Evolutionary conservation across 257 asterid genomes (phyloP), one percentile per base, ranked within the genome.

Genomic region (Rehmannia glutinosa): DNA sequence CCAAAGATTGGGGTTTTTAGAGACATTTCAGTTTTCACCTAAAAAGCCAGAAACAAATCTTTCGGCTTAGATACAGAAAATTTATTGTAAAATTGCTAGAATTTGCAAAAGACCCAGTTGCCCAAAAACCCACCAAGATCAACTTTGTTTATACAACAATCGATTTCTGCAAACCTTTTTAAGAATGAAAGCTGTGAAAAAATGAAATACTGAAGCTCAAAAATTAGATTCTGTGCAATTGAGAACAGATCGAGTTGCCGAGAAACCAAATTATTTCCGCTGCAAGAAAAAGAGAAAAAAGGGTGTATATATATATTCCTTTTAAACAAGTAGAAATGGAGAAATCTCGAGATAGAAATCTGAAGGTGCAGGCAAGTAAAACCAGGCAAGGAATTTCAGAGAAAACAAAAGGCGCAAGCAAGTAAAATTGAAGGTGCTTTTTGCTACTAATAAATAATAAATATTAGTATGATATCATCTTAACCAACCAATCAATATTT

Each of bases 271-370:
- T 6, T 21, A 47, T 45, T 57, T 27, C 7, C 21, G 68, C 43
- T 24, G 54, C 68, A 2, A 28, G 28, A 28, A 55, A 28, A 68
- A 28, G 1, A 15, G 27, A 23, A 24, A 10, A 33, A 45, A 12
- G 6, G 15, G 13, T 64, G 12, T 6, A 41, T 50, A 15, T n/a
- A n/a, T 63, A 13, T 30, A 36, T 15, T 30, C 32, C 8, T 15
- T 53, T 13, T 3, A 30, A 2, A 50, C 13, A 4, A 61, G 58
- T 28, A 62, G 50, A 71, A 32, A 53, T 35, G 47, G 65, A 53
- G 64, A 67, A 58, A 73, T 73, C 15, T 38, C 39, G 66, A 43
- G 66, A 46, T 66, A 47, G 46, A 27, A 45, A 45, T n/a, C 1
- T 46, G 50, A 64, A 64, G 62, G 43, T 2, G 56, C 16, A 36